Conservation (phyloP, 2,329 filamentous ascomycete species). For the Ophiocordyceps unilateralis region DNA sequence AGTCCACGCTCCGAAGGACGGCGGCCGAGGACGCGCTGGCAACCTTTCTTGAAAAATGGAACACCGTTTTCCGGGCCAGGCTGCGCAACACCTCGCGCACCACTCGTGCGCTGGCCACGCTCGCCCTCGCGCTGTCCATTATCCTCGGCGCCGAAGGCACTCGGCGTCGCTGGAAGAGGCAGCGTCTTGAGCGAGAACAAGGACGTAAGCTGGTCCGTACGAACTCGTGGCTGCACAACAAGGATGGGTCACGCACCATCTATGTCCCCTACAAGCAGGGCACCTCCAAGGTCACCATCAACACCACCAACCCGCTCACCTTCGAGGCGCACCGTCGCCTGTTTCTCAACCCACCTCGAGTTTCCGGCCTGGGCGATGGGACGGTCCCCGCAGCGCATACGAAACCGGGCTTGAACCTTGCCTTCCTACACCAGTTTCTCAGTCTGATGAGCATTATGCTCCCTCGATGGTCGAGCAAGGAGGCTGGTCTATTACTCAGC, state of each 20-base stretch:
- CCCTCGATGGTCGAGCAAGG: constrained; percentile 86
- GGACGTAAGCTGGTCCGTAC: constrained; percentile 67
- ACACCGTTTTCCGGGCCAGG: constrained; percentile 30
- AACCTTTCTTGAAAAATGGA: constrained; percentile 44
- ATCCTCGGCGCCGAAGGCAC: constrained; percentile 63
- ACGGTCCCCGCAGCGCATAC: constrained; percentile 74
- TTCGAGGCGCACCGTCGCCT: constrained; percentile 91
- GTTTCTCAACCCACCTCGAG: constrained; percentile 79
- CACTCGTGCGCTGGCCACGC: constrained; percentile 56
- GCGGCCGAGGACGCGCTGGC: constrained; percentile 50
- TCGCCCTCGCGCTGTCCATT: constrained; percentile 62
- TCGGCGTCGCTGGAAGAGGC: constrained; percentile 58
- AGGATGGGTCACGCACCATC: constrained; percentile 87
- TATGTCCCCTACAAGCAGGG: constrained; percentile 83
- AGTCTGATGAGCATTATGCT: constrained; percentile 97
- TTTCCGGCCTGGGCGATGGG: constrained; percentile 58
- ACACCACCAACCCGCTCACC: constrained; percentile 77
- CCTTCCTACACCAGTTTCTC: constrained; percentile 91
- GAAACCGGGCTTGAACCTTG: constrained; percentile 85
- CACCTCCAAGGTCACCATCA: constrained; percentile 81
- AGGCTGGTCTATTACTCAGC: constrained; percentile 75
- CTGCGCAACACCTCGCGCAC: constrained; percentile 50
- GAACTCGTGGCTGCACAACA: constrained; percentile 84
- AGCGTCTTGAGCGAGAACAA: constrained; percentile 63
- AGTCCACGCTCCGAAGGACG: constrained; percentile 62